These are phyloP conservation scores for Metschnikowia drakensbergensis DNA, from an alignment of 805 yeast species.

Conservation along the genomic window DNA sequence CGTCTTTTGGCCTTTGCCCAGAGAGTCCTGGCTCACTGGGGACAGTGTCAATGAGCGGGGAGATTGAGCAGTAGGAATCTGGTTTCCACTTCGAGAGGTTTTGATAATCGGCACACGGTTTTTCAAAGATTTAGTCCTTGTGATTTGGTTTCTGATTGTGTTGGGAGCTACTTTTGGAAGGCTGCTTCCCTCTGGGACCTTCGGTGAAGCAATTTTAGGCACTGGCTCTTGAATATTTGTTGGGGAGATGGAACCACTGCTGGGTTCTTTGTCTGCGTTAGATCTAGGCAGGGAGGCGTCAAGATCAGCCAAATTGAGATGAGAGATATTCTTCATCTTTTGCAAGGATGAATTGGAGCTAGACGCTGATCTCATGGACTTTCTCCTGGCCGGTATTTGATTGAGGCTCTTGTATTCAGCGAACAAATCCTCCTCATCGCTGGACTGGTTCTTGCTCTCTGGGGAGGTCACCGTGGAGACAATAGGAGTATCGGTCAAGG, in stretches of 20 bases:
- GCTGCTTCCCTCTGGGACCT: neutral
- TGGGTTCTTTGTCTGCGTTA: constrained; percentile 4
- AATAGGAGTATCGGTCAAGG: constrained; percentile 72
- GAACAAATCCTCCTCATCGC: constrained; percentile 26
- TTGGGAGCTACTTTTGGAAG: constrained; percentile 1
- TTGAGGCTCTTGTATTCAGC: constrained; percentile 8
- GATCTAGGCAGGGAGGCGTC: constrained; percentile 14
- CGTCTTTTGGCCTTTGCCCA: neutral
- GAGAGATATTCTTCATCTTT: constrained; percentile 37
- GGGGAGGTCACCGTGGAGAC: constrained; percentile 59
- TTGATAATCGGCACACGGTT: constrained; percentile 2
- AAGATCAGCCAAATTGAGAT: constrained; percentile 36
- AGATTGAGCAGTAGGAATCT: neutral
- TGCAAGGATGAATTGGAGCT: constrained; percentile 14
- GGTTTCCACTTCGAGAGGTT: neutral
- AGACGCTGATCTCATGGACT: neutral
- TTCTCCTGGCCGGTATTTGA: constrained; percentile 5
- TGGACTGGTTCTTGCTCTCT: constrained; percentile 25
- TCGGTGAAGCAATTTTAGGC: constrained; percentile 8
- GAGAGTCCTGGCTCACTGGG: neutral
- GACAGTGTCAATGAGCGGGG: neutral
- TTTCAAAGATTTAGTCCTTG: constrained; percentile 2
- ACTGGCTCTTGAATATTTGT: constrained; percentile 11
- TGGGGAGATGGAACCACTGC: constrained; percentile 23
- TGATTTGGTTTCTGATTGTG: constrained; percentile 1